Percentiles rank a stretch among this genome's conserved stretches.
Conservation (phyloP, 495 filamentous ascomycete species). For the Penicillium subrubescens region DNA sequence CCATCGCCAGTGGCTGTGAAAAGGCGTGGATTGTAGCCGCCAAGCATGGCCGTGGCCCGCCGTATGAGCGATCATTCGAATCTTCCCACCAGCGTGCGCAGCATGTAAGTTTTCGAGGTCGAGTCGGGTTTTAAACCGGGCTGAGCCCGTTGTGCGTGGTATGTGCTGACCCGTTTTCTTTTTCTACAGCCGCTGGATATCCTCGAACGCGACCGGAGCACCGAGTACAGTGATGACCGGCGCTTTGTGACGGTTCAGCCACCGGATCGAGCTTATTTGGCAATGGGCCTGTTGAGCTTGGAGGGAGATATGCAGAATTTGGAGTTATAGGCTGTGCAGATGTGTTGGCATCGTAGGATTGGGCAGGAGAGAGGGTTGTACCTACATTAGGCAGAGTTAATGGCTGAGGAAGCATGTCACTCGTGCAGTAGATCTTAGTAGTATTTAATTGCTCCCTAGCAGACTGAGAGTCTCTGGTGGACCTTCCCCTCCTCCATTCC, state of each 20-base stretch:
- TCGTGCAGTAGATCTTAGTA: not conserved
- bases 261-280: slow-evolving; percentile 51
- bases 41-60: slow-evolving; percentile 71
- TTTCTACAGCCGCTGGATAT: slow-evolving; percentile 22
- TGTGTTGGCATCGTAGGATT: slow-evolving; percentile 1
- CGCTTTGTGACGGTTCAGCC: slow-evolving; percentile 52
- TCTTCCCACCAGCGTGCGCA: slow-evolving; percentile 15
- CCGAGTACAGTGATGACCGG: slow-evolving; percentile 46
- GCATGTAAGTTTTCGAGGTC: slow-evolving; percentile 19
- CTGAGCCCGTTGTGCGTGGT: not conserved
- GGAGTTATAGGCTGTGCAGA: slow-evolving; percentile 28
- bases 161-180: slow-evolving; percentile 9
- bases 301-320: slow-evolving; percentile 57
- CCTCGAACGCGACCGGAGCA: slow-evolving; percentile 14
- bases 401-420: not conserved
- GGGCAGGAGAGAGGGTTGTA: slow-evolving; percentile 3
- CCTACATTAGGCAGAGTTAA: slow-evolving; percentile 17
- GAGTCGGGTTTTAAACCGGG: not conserved
- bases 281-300: slow-evolving; percentile 59
- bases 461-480: not conserved
- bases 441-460: too few relatives aligned
- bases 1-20: slow-evolving; percentile 84
- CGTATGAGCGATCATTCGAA: slow-evolving; percentile 58
- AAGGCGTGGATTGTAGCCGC: slow-evolving; percentile 75
- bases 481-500: not conserved